phyloP scores from a whole-genome alignment of 2,329 filamentous ascomycete species.

The Claviceps arundinis region DNA sequence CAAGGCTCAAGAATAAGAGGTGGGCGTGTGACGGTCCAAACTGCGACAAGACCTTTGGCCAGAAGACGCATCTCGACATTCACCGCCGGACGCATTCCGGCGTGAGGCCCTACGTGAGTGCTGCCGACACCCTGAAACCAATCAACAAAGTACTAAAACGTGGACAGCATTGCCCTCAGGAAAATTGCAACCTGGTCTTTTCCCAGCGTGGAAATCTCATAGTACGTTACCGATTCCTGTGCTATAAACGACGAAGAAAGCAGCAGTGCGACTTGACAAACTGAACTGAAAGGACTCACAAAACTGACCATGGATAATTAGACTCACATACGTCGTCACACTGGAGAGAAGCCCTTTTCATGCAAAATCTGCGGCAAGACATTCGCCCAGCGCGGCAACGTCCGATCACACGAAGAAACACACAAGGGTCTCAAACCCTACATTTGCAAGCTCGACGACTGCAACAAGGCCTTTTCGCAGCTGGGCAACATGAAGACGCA shows the following conservation, averaged over 20 bases:
- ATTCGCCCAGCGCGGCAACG: conserved; percentile 78
- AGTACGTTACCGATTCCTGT: conserved; percentile 29
- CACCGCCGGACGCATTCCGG: conserved; percentile 83
- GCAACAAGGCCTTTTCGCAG: conserved; percentile 79
- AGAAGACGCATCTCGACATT: conserved; percentile 88
- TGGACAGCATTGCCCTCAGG: conserved; percentile 50
- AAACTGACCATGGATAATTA: conserved; percentile 41
- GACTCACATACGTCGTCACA: conserved; percentile 81
- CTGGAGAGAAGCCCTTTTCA: conserved; percentile 70
- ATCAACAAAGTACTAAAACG: neutral
- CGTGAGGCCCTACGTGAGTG: conserved; percentile 72
- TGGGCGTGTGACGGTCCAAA: conserved; percentile 61
- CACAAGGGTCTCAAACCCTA: conserved; percentile 69
- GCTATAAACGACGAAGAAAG: no score
- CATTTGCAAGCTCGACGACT: conserved; percentile 68
- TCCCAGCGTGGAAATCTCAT: conserved; percentile 86
- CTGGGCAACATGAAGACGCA: conserved; percentile 91
- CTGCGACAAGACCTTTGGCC: conserved; percentile 73
- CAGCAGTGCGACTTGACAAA: neutral
- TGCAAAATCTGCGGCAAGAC: conserved; percentile 69
- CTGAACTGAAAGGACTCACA: neutral
- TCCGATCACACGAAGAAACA: conserved; percentile 70
- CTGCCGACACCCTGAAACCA: neutral
- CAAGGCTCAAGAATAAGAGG: conserved; percentile 34
- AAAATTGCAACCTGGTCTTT: conserved; percentile 65